Percentiles rank a stretch among this genome's conserved stretches.
Evolutionary conservation across 768 basidiomycete species (phyloP).

Genomic region (Lactarius quietus): DNA sequence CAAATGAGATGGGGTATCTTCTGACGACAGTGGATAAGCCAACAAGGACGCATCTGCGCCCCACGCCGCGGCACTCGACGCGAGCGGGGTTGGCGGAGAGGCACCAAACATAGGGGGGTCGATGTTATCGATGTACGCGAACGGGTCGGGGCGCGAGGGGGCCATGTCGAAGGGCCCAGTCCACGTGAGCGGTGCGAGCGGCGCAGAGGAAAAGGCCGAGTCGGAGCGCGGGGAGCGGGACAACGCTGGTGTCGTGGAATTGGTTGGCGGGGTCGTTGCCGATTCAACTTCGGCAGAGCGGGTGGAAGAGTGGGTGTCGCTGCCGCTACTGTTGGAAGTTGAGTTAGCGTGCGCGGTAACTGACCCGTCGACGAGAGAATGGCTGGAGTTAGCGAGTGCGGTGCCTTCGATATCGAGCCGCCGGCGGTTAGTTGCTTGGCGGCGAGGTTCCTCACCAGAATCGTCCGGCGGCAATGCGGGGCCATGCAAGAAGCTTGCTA

Average conservation of each 20-base stretch:
- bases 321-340: background rate
- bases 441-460: slow-evolving; percentile 30
- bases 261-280: slow-evolving; percentile 18
- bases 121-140: slow-evolving; percentile 26
- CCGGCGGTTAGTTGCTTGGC: slow-evolving; percentile 29
- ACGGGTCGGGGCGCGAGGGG: slow-evolving; percentile 28
- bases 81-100: slow-evolving; percentile 2
- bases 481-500: slow-evolving; percentile 50
- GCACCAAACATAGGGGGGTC: slow-evolving; percentile 7
- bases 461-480: slow-evolving; percentile 31
- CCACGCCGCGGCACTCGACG: slow-evolving; percentile 4
- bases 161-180: slow-evolving; percentile 2
- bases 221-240: slow-evolving; percentile 8
- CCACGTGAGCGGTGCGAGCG: background rate
- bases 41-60: slow-evolving; percentile 14
- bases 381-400: background rate
- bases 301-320: background rate
- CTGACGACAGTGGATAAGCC: slow-evolving; percentile 33
- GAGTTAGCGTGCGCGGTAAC: background rate
- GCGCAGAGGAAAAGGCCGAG: slow-evolving; percentile 10
- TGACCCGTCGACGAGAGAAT: background rate
- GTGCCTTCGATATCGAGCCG: slow-evolving; percentile 16
- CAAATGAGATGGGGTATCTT: slow-evolving; percentile 31
- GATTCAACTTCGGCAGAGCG: background rate
- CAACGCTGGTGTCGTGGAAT: slow-evolving; percentile 20